Evolutionary conservation across 257 asterid species (phyloP).

Genomic region (Sherardia arvensis): DNA sequence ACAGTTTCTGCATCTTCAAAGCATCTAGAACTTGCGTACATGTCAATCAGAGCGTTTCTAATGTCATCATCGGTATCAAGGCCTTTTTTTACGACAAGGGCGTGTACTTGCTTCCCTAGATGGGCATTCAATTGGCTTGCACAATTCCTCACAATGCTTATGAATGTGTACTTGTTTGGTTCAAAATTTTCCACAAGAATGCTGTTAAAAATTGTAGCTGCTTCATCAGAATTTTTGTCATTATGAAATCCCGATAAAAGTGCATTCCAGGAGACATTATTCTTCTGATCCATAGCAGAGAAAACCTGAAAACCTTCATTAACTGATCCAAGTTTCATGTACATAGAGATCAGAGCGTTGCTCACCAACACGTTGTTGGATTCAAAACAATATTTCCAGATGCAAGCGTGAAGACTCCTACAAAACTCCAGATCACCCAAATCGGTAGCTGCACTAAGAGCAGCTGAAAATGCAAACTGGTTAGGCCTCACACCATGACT

Average conservation of each 20-base stretch:
- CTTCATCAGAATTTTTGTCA: constrained; percentile 44
- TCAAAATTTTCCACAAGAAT: constrained; percentile 56
- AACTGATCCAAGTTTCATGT: constrained; percentile 50
- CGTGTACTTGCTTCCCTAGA: constrained; percentile 72
- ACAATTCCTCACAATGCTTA: constrained; percentile 60
- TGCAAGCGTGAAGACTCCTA: constrained; percentile 70
- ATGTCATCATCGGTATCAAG: constrained; percentile 30
- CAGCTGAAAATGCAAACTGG: constrained; percentile 61
- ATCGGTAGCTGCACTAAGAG: constrained; percentile 55
- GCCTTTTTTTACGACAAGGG: constrained; percentile 39
- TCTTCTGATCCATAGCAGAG: constrained; percentile 33
- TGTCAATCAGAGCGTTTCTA: constrained; percentile 64
- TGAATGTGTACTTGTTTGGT: constrained; percentile 62
- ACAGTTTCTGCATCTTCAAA: constrained; percentile 45
- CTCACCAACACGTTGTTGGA: constrained; percentile 48
- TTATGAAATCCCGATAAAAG: constrained; percentile 64
- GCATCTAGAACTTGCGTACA: constrained; percentile 59
- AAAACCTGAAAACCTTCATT: constrained; percentile 49
- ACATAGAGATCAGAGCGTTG: constrained; percentile 76
- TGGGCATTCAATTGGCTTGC: constrained; percentile 37
- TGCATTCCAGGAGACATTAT: constrained; percentile 72
- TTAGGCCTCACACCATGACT: constrained; percentile 55
- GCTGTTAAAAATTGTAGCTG: constrained; percentile 34
- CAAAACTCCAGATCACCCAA: constrained; percentile 43
- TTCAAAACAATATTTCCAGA: constrained; percentile 48